phyloP scores from a whole-genome alignment of 106 monocot species.

The Posidonia australis region DNA sequence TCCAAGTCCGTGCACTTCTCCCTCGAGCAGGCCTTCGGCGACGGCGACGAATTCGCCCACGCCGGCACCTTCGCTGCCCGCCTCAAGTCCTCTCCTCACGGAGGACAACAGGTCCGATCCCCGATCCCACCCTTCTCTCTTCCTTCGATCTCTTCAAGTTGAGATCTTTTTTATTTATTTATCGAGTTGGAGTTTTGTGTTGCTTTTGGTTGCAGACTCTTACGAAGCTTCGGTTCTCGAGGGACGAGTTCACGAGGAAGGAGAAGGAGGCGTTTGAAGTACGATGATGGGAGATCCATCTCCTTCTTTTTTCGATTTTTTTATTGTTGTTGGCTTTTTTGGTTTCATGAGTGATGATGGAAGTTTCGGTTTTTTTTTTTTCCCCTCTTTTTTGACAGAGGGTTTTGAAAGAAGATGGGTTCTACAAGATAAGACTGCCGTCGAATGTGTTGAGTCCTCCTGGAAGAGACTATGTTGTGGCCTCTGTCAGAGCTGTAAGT shows the following conservation, averaged over 20 bases:
- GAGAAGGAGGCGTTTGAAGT: slow-evolving; percentile 75
- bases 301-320: background rate
- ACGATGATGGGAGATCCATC: too few species aligned
- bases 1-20: slow-evolving; percentile 67
- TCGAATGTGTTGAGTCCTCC: slow-evolving; percentile 73
- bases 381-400: too few species aligned
- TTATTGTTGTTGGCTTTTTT: background rate
- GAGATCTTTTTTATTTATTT: too few species aligned
- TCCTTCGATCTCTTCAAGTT: too few species aligned
- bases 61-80: slow-evolving; percentile 88
- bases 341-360: background rate
- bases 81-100: slow-evolving; percentile 65
- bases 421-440: slow-evolving; percentile 73
- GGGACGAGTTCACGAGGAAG: slow-evolving; percentile 38
- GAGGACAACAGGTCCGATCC: slow-evolving; percentile 29
- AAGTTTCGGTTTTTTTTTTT: slow-evolving; percentile 3
- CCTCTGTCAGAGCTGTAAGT: slow-evolving; percentile 96
- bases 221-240: slow-evolving; percentile 80
- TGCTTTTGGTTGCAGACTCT: slow-evolving; percentile 36
- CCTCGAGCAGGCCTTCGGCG: slow-evolving; percentile 75
- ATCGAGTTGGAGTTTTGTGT: too few species aligned
- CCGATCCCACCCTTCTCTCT: too few species aligned
- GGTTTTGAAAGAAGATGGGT: slow-evolving; percentile 70
- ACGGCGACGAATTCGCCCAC: slow-evolving; percentile 42
- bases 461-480: slow-evolving; percentile 64